These are phyloP conservation scores for Tricholoma sp. DNA, from an alignment of 768 basidiomycete genomes.

Conservation along the genomic window DNA sequence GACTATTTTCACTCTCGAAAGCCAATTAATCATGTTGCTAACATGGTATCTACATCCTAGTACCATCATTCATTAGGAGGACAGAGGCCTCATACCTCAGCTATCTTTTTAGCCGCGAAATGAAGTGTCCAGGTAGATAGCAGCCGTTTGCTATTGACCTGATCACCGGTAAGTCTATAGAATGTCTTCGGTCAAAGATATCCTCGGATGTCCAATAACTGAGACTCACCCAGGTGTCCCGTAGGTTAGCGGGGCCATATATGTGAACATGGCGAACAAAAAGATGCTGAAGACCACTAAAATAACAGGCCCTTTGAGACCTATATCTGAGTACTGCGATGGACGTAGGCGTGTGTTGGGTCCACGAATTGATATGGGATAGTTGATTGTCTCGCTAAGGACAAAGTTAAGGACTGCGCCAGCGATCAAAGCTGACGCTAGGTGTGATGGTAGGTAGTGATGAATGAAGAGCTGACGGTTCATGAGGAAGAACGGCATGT, in stretches of 20 bases:
- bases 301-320: conserved; percentile 68
- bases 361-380: conserved; percentile 77
- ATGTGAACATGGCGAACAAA: conserved; percentile 65
- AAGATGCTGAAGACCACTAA: conserved; percentile 52
- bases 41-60: conserved; percentile 1
- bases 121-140: conserved; percentile 92
- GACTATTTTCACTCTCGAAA: neutral
- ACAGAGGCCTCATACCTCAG: conserved; percentile 26
- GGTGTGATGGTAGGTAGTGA: conserved; percentile 95
- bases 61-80: neutral
- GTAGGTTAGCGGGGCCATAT: conserved; percentile 88
- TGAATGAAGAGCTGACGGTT: conserved; percentile 95
- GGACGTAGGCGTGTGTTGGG: conserved; percentile 55
- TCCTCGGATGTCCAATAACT: neutral
- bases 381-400: conserved; percentile 87
- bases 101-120: conserved; percentile 70
- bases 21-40: conserved; percentile 5
- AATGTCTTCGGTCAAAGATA: conserved; percentile 11
- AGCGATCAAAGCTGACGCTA: conserved; percentile 87
- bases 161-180: conserved; percentile 72
- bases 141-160: conserved; percentile 80
- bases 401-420: conserved; percentile 91
- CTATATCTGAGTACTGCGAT: conserved; percentile 65
- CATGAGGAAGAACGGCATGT: conserved; percentile 98
- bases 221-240: conserved; percentile 85